These are phyloP conservation scores for Blastomyces gilchristii DNA, from an alignment of 2,329 filamentous ascomycete genomes.

Conservation along the genomic window DNA sequence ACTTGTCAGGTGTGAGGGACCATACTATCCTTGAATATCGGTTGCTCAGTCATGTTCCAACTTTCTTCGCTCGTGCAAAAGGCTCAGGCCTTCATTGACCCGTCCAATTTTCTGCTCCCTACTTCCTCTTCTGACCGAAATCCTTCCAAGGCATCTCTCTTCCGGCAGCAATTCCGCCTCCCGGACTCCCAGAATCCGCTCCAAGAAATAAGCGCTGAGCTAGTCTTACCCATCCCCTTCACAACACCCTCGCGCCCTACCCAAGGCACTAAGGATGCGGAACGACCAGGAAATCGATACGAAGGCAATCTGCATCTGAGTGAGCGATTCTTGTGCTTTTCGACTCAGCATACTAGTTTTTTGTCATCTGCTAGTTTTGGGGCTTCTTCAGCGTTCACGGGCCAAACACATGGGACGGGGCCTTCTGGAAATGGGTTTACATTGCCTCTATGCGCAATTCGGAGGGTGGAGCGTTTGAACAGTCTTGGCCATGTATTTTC, in stretches of 20 bases:
- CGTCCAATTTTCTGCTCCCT: slow-evolving; percentile 65
- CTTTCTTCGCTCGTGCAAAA: slow-evolving; percentile 82
- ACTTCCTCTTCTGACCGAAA: slow-evolving; percentile 64
- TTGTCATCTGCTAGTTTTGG: slow-evolving; percentile 65
- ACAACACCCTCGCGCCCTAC: slow-evolving; percentile 31
- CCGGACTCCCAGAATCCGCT: slow-evolving; percentile 85
- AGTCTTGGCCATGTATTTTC: slow-evolving; percentile 89
- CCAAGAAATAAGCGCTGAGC: slow-evolving; percentile 92
- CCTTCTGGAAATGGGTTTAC: slow-evolving; percentile 94
- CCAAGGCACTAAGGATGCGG: slow-evolving; percentile 49
- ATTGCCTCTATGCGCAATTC: slow-evolving; percentile 80
- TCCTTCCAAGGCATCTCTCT: slow-evolving; percentile 83
- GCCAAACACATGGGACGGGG: slow-evolving; percentile 83
- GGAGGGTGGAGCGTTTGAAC: slow-evolving; percentile 83
- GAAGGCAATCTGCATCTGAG: slow-evolving; percentile 86
- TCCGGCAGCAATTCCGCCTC: slow-evolving; percentile 92
- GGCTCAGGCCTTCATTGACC: slow-evolving; percentile 90
- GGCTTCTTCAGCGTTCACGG: slow-evolving; percentile 75
- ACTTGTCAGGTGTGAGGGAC: neutral
- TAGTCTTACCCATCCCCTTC: slow-evolving; percentile 71
- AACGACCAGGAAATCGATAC: slow-evolving; percentile 69
- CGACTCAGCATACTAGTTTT: slow-evolving; percentile 84
- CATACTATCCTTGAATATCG: neutral
- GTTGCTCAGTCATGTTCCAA: slow-evolving; percentile 44
- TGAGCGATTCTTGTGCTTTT: slow-evolving; percentile 93